phyloP scores from a whole-genome alignment of 2,329 filamentous ascomycete genomes.

The Colletotrichum cuscutae region DNA sequence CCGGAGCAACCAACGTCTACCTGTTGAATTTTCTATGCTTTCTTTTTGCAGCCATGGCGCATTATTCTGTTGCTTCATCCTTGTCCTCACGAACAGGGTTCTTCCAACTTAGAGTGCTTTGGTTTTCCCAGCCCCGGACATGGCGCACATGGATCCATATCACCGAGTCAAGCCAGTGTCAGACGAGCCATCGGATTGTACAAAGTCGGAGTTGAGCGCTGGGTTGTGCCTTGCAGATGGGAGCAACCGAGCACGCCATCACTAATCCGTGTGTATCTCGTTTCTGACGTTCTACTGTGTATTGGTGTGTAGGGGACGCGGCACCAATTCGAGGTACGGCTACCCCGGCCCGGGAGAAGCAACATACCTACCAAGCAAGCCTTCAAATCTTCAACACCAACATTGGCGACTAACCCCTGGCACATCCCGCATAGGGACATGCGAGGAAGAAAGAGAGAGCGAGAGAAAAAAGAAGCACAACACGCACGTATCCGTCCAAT shows the following conservation, averaged over 20 bases:
- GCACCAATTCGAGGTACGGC: slow-evolving; percentile 1
- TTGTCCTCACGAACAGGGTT: slow-evolving; percentile 8
- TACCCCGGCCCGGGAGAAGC: slow-evolving; percentile 10
- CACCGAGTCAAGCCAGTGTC: slow-evolving; percentile 6
- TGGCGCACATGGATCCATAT: not conserved
- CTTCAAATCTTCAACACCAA: not conserved
- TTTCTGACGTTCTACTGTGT: not conserved
- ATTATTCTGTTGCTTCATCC: not conserved
- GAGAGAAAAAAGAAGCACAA: slow-evolving; percentile 2
- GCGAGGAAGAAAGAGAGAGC: not conserved
- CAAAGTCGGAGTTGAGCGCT: not conserved
- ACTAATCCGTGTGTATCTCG: not conserved
- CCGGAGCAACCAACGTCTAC: too few relatives aligned
- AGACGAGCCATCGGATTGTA: slow-evolving; percentile 1
- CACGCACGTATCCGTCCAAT: slow-evolving; percentile 2
- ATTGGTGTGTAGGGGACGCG: not conserved
- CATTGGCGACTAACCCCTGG: not conserved
- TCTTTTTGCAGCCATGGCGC: slow-evolving; percentile 1
- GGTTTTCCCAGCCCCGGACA: not conserved
- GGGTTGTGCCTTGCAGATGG: slow-evolving; percentile 3
- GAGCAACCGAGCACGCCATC: not conserved
- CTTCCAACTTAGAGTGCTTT: not conserved
- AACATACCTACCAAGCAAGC: not conserved
- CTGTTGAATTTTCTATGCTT: not conserved
- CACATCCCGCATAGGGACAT: slow-evolving; percentile 4